phyloP scores from a whole-genome alignment of 345 rosid genomes.

The Lagerstroemia speciosa region DNA sequence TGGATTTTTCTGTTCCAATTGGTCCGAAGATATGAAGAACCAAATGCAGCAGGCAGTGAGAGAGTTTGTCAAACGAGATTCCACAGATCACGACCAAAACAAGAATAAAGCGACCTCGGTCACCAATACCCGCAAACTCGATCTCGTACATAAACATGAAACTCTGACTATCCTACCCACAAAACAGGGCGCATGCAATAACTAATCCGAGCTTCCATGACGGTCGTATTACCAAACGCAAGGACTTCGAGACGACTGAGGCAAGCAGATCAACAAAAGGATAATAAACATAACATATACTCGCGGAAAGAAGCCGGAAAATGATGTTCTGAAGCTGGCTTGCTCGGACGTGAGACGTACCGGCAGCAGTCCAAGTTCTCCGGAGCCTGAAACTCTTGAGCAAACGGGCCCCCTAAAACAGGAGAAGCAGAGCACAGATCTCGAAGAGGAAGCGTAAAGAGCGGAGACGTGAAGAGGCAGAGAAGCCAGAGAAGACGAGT shows the following conservation, averaged over 20 bases:
- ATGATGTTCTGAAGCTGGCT: background rate
- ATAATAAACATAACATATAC: background rate
- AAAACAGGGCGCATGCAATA: background rate
- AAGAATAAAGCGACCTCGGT: too few relatives aligned
- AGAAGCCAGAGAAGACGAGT: background rate
- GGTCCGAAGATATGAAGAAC: too few relatives aligned
- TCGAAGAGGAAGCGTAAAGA: slow-evolving; percentile 6
- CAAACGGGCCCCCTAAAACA: background rate
- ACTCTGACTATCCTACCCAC: background rate
- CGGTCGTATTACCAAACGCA: background rate
- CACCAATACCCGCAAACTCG: background rate
- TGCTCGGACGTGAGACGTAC: slow-evolving; percentile 27
- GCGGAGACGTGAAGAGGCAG: background rate
- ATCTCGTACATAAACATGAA: background rate
- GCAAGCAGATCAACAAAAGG: background rate
- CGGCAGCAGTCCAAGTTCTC: slow-evolving; percentile 14
- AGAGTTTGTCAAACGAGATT: too few relatives aligned
- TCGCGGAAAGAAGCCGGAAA: too few relatives aligned
- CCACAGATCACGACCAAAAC: too few relatives aligned
- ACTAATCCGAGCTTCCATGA: background rate
- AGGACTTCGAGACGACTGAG: background rate
- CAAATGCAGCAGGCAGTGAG: too few relatives aligned
- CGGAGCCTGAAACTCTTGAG: background rate
- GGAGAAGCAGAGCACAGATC: slow-evolving; percentile 25
- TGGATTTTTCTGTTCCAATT: too few relatives aligned